Evolutionary conservation across 306 rosid species (phyloP), one percentile per base, ranked within the genome.

Genomic region (Sechiopsis laciniata): DNA sequence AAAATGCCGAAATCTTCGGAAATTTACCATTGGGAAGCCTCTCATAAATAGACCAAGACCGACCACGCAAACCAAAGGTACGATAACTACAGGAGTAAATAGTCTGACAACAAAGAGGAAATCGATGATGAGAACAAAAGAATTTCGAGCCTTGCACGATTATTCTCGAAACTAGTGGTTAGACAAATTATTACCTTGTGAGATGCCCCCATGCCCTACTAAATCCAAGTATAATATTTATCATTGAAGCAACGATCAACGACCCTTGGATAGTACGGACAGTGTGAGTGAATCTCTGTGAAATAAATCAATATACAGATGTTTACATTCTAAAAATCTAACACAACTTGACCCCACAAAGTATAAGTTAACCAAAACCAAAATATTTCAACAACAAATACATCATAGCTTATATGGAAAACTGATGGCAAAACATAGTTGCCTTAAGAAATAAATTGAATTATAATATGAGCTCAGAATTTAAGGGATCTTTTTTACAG

Each of bases 241-340:
- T 12, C 35, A 88, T 86, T 71, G 98, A 87, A 60, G 97, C 79
- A 62, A 93, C 91, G 19, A 93, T 87, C 46, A 93, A 77, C 15
- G 97, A 93, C 20, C 98, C 97, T 79, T 93, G 98, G 79, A 93
- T 85, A 42, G 98, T 90, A 80, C 98, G 83, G 50, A 93, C 84
- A 50, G 83, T 84, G 77, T 80, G 67, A 61, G 57, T 53, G 82
- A 93, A 93, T 80, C 96, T 90, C 98, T 93, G 79, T 89, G 87
- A 80, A 50, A 72, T 61, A 77, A 22, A 50, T 69, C 74, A 77
- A 72, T 24, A 32, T 48, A 32, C 37, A 32, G 67, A 7, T 29
- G 26, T 51, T 60, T 51, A 20, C 50, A 64, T 29, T 50, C 9
- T 37, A n/a, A 20, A 62, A 22, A 50, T 14, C 17, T 66, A 20